These are phyloP conservation scores for Termitomyces sp. DNA, from an alignment of 768 basidiomycete genomes.

Conservation along the genomic window DNA sequence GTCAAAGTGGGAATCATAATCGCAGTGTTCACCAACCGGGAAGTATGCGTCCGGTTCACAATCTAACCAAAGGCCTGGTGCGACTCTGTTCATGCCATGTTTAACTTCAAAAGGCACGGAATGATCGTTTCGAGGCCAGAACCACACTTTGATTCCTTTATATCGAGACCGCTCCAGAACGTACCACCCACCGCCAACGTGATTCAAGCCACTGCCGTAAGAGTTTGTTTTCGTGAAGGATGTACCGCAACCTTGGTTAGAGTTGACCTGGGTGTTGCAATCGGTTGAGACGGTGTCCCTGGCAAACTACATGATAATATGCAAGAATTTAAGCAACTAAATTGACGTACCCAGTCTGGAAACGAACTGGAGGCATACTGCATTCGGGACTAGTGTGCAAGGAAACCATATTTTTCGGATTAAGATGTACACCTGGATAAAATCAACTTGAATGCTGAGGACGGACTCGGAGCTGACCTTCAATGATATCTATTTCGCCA, in stretches of 20 bases:
- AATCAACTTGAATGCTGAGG: background rate
- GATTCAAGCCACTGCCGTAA: constrained; percentile 46
- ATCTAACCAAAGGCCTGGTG: constrained; percentile 25
- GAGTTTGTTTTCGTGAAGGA: constrained; percentile 30
- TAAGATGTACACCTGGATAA: constrained; percentile 43
- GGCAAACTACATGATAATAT: background rate
- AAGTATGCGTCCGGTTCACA: constrained; percentile 45
- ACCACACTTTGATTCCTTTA: constrained; percentile 55
- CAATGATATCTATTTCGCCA: constrained; percentile 61
- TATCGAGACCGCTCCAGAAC: constrained; percentile 37
- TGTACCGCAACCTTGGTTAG: constrained; percentile 61
- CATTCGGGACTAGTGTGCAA: constrained; percentile 51
- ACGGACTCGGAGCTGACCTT: constrained; percentile 28
- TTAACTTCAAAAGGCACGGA: constrained; percentile 38
- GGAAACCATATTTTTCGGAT: constrained; percentile 40
- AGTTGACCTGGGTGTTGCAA: constrained; percentile 46
- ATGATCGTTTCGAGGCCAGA: constrained; percentile 45
- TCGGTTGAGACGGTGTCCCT: constrained; percentile 36
- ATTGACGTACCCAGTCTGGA: constrained; percentile 41
- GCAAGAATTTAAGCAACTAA: background rate
- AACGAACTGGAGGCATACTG: constrained; percentile 32
- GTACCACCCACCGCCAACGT: constrained; percentile 54
- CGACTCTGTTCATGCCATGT: constrained; percentile 11
- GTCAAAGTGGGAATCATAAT: constrained; percentile 48
- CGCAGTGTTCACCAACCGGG: constrained; percentile 35